A percentile compares a stretch with the other conserved stretches of the same genome.
phyloP scores from a whole-genome alignment of 345 rosid genomes.

The Erodium maritimum region DNA sequence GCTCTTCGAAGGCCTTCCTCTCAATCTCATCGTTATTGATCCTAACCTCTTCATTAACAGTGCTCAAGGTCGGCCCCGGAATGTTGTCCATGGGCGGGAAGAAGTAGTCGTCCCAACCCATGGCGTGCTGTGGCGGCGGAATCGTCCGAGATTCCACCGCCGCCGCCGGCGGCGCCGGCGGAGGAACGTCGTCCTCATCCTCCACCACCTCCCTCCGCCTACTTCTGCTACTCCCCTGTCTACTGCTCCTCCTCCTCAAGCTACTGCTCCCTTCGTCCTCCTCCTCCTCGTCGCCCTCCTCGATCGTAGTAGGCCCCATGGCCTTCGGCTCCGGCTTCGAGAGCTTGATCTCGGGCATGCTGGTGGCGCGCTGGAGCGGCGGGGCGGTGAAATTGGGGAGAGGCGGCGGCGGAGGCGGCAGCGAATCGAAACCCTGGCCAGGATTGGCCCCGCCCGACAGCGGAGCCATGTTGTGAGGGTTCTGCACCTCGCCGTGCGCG shows the following conservation, averaged over 20 bases:
- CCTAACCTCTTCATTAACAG: slow-evolving; percentile 21
- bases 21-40: slow-evolving; percentile 19
- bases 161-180: not conserved
- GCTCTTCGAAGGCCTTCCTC: slow-evolving; percentile 27
- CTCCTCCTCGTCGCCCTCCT: slow-evolving; percentile 48
- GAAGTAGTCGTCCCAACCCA: slow-evolving; percentile 29
- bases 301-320: slow-evolving; percentile 29
- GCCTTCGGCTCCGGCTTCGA: slow-evolving; percentile 30
- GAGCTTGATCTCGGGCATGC: slow-evolving; percentile 74
- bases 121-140: slow-evolving; percentile 20
- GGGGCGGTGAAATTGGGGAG: slow-evolving; percentile 3
- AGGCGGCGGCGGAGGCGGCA: slow-evolving; percentile 42
- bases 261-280: slow-evolving; percentile 18
- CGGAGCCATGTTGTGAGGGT: slow-evolving; percentile 10
- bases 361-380: slow-evolving; percentile 58
- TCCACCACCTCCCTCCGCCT: too few relatives aligned
- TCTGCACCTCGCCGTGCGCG: slow-evolving; percentile 54
- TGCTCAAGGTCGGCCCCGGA: slow-evolving; percentile 50
- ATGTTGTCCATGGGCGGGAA: slow-evolving; percentile 35
- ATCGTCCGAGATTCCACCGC: slow-evolving; percentile 10
- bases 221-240: too few relatives aligned
- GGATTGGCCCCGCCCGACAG: not conserved
- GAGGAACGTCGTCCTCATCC: too few relatives aligned
- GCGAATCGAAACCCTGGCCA: slow-evolving; percentile 5
- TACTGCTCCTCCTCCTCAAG: slow-evolving; percentile 48